phyloP scores from a whole-genome alignment of 345 rosid species.

The Lepidium sativum region DNA sequence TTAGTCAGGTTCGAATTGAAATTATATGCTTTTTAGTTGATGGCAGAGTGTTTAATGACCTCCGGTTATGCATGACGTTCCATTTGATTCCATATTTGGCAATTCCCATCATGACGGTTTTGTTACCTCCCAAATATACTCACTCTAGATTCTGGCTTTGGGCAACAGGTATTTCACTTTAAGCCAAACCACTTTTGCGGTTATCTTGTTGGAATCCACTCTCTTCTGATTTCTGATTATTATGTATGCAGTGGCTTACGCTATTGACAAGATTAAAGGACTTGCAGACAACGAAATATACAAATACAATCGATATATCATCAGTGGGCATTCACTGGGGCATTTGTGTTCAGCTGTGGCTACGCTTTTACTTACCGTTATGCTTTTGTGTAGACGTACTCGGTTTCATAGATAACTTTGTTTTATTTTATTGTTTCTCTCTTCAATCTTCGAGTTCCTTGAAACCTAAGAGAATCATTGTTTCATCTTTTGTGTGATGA shows the following conservation, averaged over 20 bases:
- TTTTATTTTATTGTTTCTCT: neutral
- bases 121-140: conserved; percentile 63
- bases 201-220: neutral
- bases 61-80: conserved; percentile 81
- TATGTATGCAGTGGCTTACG: conserved; percentile 39
- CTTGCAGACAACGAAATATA: conserved; percentile 60
- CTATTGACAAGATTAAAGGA: conserved; percentile 52
- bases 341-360: conserved; percentile 56
- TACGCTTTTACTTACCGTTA: conserved; percentile 47
- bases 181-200: neutral
- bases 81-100: conserved; percentile 67
- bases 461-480: neutral
- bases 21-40: conserved; percentile 33
- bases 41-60: conserved; percentile 92
- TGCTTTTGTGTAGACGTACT: conserved; percentile 58
- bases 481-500: conserved; percentile 10
- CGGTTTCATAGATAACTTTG: conserved; percentile 54
- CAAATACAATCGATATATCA: conserved; percentile 38
- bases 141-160: conserved; percentile 77
- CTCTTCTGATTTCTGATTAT: neutral
- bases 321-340: conserved; percentile 77
- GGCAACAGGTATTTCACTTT: conserved; percentile 44
- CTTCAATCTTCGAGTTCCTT: neutral
- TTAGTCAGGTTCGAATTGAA: conserved; percentile 14
- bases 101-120: conserved; percentile 50